Evolutionary conservation across 345 rosid species (phyloP).

Genomic region (Syzygium oleosum): DNA sequence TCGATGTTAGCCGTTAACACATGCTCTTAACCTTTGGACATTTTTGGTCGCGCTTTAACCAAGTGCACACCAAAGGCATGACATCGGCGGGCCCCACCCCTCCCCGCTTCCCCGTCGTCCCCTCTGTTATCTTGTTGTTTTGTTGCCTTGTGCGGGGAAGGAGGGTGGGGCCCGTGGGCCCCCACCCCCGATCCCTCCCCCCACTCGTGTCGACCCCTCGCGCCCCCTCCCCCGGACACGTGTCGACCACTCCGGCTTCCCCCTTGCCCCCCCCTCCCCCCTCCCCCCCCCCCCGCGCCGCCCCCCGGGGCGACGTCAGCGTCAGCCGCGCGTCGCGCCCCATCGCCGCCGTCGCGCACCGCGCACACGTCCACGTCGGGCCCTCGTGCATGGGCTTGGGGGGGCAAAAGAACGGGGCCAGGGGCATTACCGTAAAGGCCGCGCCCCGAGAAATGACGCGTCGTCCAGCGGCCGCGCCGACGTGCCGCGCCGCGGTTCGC

Average conservation of each 20-base stretch:
- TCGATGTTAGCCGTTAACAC: not conserved
- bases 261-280: not conserved
- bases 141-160: not conserved
- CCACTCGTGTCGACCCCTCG: constrained; percentile 18
- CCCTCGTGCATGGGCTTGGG: constrained; percentile 2
- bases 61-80: constrained; percentile 46
- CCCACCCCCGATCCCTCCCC: not conserved
- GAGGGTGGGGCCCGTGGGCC: constrained; percentile 21
- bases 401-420: not conserved
- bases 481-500: not conserved
- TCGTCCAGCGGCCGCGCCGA: not conserved
- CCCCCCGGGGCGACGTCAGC: not conserved
- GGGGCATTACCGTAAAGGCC: not conserved
- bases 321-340: not conserved
- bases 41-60: constrained; percentile 11
- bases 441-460: not conserved
- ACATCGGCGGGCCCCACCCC: constrained; percentile 18
- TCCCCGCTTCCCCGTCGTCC: constrained; percentile 1
- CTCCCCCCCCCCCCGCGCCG: too few relatives aligned
- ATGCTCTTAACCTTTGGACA: not conserved
- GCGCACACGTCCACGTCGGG: not conserved
- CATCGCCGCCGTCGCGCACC: not conserved
- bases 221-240: not conserved
- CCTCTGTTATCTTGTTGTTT: not conserved
- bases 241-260: constrained; percentile 15